These are phyloP conservation scores for Lactifluus hygrophoroides DNA, from an alignment of 768 basidiomycete genomes.

Conservation along the genomic window DNA sequence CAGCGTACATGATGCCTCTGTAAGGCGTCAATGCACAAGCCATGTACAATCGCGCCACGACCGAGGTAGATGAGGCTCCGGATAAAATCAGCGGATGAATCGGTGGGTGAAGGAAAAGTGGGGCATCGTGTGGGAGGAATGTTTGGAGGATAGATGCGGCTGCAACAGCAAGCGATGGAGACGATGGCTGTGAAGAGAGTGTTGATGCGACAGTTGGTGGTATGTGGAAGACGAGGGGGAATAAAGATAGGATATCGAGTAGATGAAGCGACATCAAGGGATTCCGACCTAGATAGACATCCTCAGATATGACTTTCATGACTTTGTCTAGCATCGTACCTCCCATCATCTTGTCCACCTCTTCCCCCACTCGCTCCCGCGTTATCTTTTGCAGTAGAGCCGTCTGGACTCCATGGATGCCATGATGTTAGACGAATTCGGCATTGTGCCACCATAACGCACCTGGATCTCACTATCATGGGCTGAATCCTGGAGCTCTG, in stretches of 20 bases:
- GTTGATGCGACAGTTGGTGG: slow-evolving; percentile 35
- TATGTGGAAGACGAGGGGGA: slow-evolving; percentile 55
- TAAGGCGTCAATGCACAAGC: slow-evolving; percentile 73
- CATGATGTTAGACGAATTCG: not conserved
- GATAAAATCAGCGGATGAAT: slow-evolving; percentile 41
- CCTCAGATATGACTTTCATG: not conserved
- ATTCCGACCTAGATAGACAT: slow-evolving; percentile 45
- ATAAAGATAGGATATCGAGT: slow-evolving; percentile 67
- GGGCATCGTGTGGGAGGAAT: slow-evolving; percentile 31
- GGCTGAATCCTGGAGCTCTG: slow-evolving; percentile 55
- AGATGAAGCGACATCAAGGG: slow-evolving; percentile 67
- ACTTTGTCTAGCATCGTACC: slow-evolving; percentile 34
- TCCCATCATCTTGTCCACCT: slow-evolving; percentile 90
- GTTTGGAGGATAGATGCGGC: slow-evolving; percentile 52
- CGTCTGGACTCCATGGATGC: slow-evolving; percentile 31
- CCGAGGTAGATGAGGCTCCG: slow-evolving; percentile 30
- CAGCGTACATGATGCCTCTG: slow-evolving; percentile 44
- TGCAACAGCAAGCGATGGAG: slow-evolving; percentile 38
- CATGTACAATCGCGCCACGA: slow-evolving; percentile 62
- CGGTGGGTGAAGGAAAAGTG: slow-evolving; percentile 29
- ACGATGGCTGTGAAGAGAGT: slow-evolving; percentile 37
- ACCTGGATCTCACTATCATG: slow-evolving; percentile 59
- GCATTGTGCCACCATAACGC: not conserved
- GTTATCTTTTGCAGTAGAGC: slow-evolving; percentile 75
- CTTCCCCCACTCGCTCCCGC: slow-evolving; percentile 85